Percentiles rank a stretch among this genome's conserved stretches.
These are phyloP conservation scores for Metschnikowia drakensbergensis DNA, from an alignment of 805 yeast genomes.

Conservation along the genomic window DNA sequence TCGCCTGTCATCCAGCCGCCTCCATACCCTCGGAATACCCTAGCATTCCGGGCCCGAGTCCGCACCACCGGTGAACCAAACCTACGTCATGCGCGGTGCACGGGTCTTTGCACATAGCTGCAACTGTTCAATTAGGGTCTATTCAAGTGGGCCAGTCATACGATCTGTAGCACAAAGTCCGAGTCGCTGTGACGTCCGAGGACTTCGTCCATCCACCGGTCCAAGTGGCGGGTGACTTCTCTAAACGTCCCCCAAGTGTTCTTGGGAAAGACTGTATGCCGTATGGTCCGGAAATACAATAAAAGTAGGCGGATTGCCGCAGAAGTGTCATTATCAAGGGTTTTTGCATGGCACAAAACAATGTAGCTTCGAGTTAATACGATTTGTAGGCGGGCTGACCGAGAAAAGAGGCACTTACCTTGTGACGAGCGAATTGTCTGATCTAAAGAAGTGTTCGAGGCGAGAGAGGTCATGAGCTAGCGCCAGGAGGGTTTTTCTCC, in stretches of 20 bases:
- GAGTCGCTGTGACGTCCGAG: neutral
- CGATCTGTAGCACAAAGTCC: conserved; percentile 1
- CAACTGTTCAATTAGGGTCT: neutral
- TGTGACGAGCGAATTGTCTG: conserved; percentile 1
- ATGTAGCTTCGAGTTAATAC: neutral
- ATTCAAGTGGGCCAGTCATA: neutral
- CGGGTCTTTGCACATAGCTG: neutral
- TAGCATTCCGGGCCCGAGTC: too few relatives aligned
- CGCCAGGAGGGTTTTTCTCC: neutral
- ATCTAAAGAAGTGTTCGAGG: conserved; percentile 1
- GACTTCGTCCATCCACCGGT: conserved; percentile 3
- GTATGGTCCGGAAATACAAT: conserved; percentile 1
- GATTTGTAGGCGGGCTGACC: too few relatives aligned
- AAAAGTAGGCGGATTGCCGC: conserved; percentile 2
- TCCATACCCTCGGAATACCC: neutral
- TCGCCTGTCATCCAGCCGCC: too few relatives aligned
- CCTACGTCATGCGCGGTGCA: neutral
- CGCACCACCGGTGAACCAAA: too few relatives aligned
- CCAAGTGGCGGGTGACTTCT: neutral
- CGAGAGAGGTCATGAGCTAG: conserved; percentile 1
- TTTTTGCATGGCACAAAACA: neutral
- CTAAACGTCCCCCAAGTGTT: neutral
- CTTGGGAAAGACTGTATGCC: conserved; percentile 1
- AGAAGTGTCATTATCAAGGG: neutral
- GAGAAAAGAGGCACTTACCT: neutral